These are phyloP conservation scores for Arachis stenosperma DNA, from an alignment of 306 rosid species.

Conservation along the genomic window DNA sequence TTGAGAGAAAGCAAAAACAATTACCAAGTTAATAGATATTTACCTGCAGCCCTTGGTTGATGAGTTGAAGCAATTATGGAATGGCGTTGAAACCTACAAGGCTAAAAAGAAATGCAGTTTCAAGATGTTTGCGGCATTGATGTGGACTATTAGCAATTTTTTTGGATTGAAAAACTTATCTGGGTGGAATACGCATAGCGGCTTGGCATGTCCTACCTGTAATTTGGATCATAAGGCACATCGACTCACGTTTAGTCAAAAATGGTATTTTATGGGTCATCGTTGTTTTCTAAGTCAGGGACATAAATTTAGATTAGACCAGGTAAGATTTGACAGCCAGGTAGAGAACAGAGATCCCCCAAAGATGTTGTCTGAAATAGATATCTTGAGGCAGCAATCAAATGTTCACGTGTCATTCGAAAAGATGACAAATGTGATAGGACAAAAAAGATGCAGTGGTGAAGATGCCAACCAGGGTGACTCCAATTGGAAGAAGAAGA, in stretches of 20 bases:
- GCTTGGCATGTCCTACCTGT: neutral
- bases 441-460: neutral
- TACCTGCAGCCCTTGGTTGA: neutral
- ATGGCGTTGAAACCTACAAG: neutral
- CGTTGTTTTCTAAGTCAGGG: too few relatives aligned
- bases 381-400: too few relatives aligned
- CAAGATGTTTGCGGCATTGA: neutral
- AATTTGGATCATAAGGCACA: neutral
- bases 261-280: too few relatives aligned
- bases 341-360: too few relatives aligned
- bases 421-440: too few relatives aligned
- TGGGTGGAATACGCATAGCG: neutral
- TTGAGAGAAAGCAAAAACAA: too few relatives aligned
- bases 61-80: neutral
- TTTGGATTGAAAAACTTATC: too few relatives aligned
- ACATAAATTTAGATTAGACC: too few relatives aligned
- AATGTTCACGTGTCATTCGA: too few relatives aligned
- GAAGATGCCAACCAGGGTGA: neutral
- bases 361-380: too few relatives aligned
- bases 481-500: neutral
- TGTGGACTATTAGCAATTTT: neutral
- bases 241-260: neutral
- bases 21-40: too few relatives aligned
- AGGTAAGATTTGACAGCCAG: too few relatives aligned
- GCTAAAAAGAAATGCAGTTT: neutral